Percentiles rank a stretch among this genome's conserved stretches.
Conservation (phyloP, 2,329 filamentous ascomycete species). For the Diaporthe citriasiana region DNA sequence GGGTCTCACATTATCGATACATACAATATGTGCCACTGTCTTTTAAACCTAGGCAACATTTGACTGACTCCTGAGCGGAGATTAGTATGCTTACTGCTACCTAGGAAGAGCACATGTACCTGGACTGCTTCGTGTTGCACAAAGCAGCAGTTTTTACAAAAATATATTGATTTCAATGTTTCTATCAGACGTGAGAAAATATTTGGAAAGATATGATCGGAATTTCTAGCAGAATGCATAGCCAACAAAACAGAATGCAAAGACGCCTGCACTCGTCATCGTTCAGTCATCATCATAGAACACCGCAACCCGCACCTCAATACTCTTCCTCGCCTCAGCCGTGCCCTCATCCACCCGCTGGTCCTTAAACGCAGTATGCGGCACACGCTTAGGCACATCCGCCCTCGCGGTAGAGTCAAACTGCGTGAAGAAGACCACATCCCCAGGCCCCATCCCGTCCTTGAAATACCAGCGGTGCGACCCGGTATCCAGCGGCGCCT, state of each 20-base stretch:
- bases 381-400: conserved; percentile 63
- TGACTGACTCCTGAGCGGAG: too few relatives aligned
- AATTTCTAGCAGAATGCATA: too few relatives aligned
- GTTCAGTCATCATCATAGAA: conserved; percentile 55
- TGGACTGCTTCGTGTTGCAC: too few relatives aligned
- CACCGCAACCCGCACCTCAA: conserved; percentile 68
- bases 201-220: too few relatives aligned
- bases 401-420: conserved; percentile 51
- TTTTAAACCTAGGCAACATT: too few relatives aligned
- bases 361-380: conserved; percentile 69
- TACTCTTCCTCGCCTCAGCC: conserved; percentile 63
- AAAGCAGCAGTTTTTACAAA: too few relatives aligned
- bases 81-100: too few relatives aligned
- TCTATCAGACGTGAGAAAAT: too few relatives aligned
- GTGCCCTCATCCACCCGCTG: conserved; percentile 55
- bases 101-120: too few relatives aligned
- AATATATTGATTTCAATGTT: too few relatives aligned
- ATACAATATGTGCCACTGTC: too few relatives aligned
- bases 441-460: conserved; percentile 35
- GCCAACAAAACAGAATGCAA: background rate
- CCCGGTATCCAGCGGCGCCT: conserved; percentile 42
- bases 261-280: background rate
- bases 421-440: conserved; percentile 44
- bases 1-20: too few relatives aligned
- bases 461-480: conserved; percentile 47